A percentile compares a stretch with the other conserved stretches of the same genome.
These are phyloP conservation scores for Talaromyces piceae DNA, from an alignment of 2,329 filamentous ascomycete genomes.

Conservation along the genomic window DNA sequence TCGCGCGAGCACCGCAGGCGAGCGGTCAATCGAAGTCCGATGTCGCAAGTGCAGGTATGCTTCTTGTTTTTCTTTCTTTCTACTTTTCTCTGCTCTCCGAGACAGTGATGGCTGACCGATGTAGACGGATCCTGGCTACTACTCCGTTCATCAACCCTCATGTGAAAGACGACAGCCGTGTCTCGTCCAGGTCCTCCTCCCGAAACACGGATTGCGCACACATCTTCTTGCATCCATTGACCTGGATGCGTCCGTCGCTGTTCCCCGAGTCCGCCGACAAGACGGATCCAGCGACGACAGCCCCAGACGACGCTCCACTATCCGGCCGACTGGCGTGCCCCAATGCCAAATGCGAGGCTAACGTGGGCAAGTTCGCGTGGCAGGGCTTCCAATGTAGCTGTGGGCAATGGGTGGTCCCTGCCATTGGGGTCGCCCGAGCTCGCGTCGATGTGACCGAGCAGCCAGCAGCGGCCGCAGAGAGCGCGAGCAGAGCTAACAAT, in stretches of 20 bases:
- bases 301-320: slow-evolving; percentile 55
- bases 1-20: slow-evolving; percentile 15
- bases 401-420: slow-evolving; percentile 81
- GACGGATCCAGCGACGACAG: slow-evolving; percentile 1
- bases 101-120: slow-evolving; percentile 4
- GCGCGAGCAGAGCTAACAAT: neutral
- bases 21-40: slow-evolving; percentile 53
- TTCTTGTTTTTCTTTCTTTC: no score
- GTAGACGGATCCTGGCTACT: slow-evolving; percentile 54
- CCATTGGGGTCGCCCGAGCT: slow-evolving; percentile 75
- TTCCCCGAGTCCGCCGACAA: slow-evolving; percentile 24
- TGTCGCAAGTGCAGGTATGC: slow-evolving; percentile 83
- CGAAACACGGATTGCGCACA: slow-evolving; percentile 58
- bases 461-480: slow-evolving; percentile 1
- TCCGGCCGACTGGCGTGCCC: slow-evolving; percentile 83
- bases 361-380: slow-evolving; percentile 92
- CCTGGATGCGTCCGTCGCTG: slow-evolving; percentile 89
- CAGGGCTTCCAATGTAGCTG: slow-evolving; percentile 91
- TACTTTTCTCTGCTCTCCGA: no score
- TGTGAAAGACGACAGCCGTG: slow-evolving; percentile 19
- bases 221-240: slow-evolving; percentile 82
- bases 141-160: slow-evolving; percentile 64
- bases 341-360: slow-evolving; percentile 65
- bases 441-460: slow-evolving; percentile 65
- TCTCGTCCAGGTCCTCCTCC: neutral